A percentile compares a stretch with the other conserved stretches of the same genome.
Conservation (phyloP, 106 monocot species). For the Platanthera guangdongensis region DNA sequence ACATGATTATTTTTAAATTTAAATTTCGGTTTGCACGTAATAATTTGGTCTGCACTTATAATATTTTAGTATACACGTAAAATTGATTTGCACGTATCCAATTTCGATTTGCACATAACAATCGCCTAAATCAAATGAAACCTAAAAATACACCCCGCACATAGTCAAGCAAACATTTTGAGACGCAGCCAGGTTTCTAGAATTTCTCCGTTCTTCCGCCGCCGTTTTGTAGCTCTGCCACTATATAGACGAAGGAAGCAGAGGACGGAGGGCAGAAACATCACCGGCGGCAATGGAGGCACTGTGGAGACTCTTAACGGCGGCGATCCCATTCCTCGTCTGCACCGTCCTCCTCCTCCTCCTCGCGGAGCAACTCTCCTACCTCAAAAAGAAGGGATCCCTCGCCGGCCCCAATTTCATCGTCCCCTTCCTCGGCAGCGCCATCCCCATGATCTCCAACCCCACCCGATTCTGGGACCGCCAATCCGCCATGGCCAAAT, state of each 20-base stretch:
- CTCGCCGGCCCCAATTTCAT: slow-evolving; percentile 58
- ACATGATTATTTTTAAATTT: no score
- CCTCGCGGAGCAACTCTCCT: slow-evolving; percentile 59
- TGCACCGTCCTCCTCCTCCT: slow-evolving; percentile 26
- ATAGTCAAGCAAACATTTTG: background rate
- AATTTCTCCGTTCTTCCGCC: background rate
- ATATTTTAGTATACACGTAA: no score
- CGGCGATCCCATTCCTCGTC: slow-evolving; percentile 10
- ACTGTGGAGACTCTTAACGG: background rate
- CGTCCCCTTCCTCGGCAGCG: slow-evolving; percentile 76
- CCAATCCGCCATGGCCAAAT: slow-evolving; percentile 40
- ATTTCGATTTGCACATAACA: no score
- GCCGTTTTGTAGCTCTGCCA: background rate
- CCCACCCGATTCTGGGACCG: slow-evolving; percentile 72
- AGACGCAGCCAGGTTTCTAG: background rate
- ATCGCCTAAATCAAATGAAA: no score
- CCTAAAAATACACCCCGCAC: no score
- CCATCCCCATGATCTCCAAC: slow-evolving; percentile 58
- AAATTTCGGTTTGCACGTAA: no score
- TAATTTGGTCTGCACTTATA: no score
- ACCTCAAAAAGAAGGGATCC: slow-evolving; percentile 66
- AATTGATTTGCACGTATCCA: no score
- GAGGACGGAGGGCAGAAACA: background rate
- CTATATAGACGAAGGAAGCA: background rate
- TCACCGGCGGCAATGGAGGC: background rate